phyloP scores from a whole-genome alignment of 1,139 yeast species.

The Yamadazyma spencermartinsiae region DNA sequence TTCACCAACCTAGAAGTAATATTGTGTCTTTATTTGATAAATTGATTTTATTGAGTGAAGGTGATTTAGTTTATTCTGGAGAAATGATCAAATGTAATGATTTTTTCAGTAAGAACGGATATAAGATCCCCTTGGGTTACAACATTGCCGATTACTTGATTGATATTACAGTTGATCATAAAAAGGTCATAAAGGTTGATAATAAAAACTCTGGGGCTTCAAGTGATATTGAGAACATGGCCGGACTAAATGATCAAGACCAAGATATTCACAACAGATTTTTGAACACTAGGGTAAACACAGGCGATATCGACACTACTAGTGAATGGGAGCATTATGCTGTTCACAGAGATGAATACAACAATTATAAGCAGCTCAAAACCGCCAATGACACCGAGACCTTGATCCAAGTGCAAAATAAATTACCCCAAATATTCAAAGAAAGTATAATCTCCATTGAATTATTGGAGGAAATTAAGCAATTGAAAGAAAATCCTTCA shows the following conservation, averaged over 20 bases:
- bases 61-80: constrained; percentile 86
- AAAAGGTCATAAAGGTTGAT: constrained; percentile 27
- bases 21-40: constrained; percentile 89
- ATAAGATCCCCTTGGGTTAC: constrained; percentile 82
- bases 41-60: constrained; percentile 76
- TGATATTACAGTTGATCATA: constrained; percentile 77
- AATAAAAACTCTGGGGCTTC: constrained; percentile 17
- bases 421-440: constrained; percentile 42
- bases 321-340: constrained; percentile 91
- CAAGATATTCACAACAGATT: constrained; percentile 43
- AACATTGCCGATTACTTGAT: constrained; percentile 92
- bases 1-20: constrained; percentile 97
- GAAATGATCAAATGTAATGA: constrained; percentile 69
- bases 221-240: constrained; percentile 22
- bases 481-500: constrained; percentile 30
- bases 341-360: constrained; percentile 73
- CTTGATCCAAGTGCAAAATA: constrained; percentile 31
- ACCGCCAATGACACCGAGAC: constrained; percentile 29
- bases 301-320: constrained; percentile 55
- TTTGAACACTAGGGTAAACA: constrained; percentile 23
- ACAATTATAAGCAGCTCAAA: constrained; percentile 20
- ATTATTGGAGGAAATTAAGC: constrained; percentile 49
- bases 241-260: constrained; percentile 10
- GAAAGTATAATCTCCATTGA: constrained; percentile 53
- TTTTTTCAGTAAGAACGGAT: constrained; percentile 75